phyloP scores from a whole-genome alignment of 345 rosid species.

The Sisymbrium irio region DNA sequence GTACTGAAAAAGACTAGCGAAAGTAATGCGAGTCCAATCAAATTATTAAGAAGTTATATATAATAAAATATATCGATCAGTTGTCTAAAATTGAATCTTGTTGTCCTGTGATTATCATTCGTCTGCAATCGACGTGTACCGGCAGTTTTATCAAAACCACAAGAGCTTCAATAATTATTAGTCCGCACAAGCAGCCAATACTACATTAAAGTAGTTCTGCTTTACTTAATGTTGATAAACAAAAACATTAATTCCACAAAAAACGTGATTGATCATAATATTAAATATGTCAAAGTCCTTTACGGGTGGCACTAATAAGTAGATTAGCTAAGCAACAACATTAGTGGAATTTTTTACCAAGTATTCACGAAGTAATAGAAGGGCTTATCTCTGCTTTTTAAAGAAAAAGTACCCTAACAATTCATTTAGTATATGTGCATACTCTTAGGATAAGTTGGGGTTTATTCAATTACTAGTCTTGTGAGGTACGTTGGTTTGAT shows the following conservation, averaged over 20 bases:
- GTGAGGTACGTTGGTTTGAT: slow-evolving; percentile 26
- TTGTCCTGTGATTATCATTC: slow-evolving; percentile 16
- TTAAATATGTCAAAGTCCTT: background rate
- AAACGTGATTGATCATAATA: background rate
- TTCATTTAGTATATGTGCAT: background rate
- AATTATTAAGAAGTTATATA: background rate
- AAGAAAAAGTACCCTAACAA: background rate
- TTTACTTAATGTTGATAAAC: no score
- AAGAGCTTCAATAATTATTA: slow-evolving; percentile 14
- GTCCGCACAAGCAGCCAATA: slow-evolving; percentile 33
- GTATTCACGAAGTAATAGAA: background rate
- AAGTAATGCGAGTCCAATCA: slow-evolving; percentile 20
- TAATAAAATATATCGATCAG: background rate
- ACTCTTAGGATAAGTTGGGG: background rate
- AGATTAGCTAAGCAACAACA: background rate
- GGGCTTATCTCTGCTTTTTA: background rate
- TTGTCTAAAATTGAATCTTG: slow-evolving; percentile 13
- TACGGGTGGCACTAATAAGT: background rate
- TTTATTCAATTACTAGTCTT: background rate
- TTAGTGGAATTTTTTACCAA: no score
- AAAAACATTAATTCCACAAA: background rate
- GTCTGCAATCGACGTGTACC: slow-evolving; percentile 16
- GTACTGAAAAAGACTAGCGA: slow-evolving; percentile 26
- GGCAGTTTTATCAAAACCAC: slow-evolving; percentile 24
- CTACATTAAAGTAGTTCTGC: background rate